A percentile compares a stretch with the other conserved stretches of the same genome.
These are phyloP conservation scores for Parietaria judaica DNA, from an alignment of 306 rosid genomes.

Conservation along the genomic window DNA sequence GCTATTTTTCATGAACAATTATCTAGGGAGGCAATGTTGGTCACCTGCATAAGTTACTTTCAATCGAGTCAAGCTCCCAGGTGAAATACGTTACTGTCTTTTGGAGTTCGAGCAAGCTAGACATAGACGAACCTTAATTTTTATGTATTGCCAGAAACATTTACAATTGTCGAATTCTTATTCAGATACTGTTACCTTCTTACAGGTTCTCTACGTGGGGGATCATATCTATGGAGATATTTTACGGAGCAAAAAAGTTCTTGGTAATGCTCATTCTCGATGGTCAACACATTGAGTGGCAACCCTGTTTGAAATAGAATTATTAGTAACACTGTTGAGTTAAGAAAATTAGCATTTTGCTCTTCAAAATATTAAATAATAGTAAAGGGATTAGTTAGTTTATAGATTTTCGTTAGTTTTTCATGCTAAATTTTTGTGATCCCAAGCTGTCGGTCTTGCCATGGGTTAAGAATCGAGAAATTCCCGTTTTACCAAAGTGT, in stretches of 20 bases:
- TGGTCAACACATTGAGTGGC: no score
- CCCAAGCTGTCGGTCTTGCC: no score
- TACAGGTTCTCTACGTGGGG: conserved; percentile 94
- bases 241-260: conserved; percentile 94
- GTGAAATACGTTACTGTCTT: conserved; percentile 27
- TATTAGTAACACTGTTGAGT: no score
- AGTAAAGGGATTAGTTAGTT: no score
- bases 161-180: conserved; percentile 6
- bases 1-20: conserved; percentile 16
- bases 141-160: background rate
- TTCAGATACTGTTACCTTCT: background rate
- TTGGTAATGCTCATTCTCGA: conserved; percentile 45
- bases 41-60: conserved; percentile 86
- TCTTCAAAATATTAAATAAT: no score
- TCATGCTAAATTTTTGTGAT: no score
- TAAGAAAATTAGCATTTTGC: no score
- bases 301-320: no score
- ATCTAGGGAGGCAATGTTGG: conserved; percentile 91
- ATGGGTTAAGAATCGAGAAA: no score
- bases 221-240: conserved; percentile 98
- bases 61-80: conserved; percentile 90
- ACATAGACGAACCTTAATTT: background rate
- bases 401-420: no score
- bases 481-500: no score
- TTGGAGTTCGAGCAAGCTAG: background rate